Evolutionary conservation across 768 basidiomycete genomes (phyloP), one percentile per base, ranked within the genome.

Genomic region (Tylopilus plumbeoviolaceoides): DNA sequence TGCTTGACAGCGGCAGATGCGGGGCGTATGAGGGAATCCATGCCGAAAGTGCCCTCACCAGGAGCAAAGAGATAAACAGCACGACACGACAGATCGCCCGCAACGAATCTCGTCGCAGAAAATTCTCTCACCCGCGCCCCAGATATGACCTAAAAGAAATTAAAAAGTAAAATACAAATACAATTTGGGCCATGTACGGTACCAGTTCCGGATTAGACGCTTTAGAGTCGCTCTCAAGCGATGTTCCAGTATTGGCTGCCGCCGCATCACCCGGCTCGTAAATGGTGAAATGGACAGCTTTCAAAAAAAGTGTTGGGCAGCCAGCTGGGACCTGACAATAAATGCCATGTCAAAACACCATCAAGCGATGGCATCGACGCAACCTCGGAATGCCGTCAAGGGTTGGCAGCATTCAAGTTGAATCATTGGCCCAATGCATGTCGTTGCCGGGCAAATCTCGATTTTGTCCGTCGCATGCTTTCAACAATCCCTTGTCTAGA

Each of bases 1-100:
- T 14, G 6, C 38, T 33, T 47, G 56, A 44, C 30, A 40, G 31
- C 56, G 49, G 41, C 44, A n/a, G 27, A 7, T 17, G 17, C 3
- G 10, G n/a, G n/a, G 7, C 1, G 7, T 7, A 46, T 25, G 41
- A 39, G 57, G 56, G 38, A 36, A 36, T 28, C 33, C 7, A 53
- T 59, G 57, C 57, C 57, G 57, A 48, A 31, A 58, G 28, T 15
- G 39, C 30, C 39, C 31, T 46, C n/a, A 57, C 35, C 6, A 36
- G 35, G 35, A 44, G 54, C 43, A 30, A 55, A 39, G 35, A 35
- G 38, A 56, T 45, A 56, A 43, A 38, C 21, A 44, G 23, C 35
- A 55, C 7, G 21, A 38, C 41, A 43, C 12, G 38, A 45, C n/a
- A 38, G 49, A 58, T 52, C 45, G 33, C 23, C 20, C 21, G 15